Percentiles rank a stretch among this genome's conserved stretches.
phyloP scores from a whole-genome alignment of 352 stramenopile genomes.

The Phytophthora lateralis region DNA sequence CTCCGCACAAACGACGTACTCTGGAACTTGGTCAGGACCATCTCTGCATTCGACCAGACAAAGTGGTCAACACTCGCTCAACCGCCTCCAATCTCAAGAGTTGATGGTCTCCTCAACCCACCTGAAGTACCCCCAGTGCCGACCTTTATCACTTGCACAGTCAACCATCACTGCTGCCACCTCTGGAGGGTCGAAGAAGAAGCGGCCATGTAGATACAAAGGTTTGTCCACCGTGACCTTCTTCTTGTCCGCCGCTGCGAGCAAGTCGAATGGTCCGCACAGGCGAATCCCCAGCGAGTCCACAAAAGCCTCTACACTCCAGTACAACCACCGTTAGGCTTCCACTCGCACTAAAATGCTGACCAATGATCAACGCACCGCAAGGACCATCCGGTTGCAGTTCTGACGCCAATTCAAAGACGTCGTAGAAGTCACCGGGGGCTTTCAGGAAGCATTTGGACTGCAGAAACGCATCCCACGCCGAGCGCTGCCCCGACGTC shows the following conservation, averaged over 20 bases:
- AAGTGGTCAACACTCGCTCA: conserved; percentile 6
- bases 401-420: conserved; percentile 49
- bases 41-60: conserved; percentile 37
- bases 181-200: conserved; percentile 60
- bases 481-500: conserved; percentile 2
- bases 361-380: conserved; percentile 20
- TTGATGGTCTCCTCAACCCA: conserved; percentile 9
- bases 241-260: conserved; percentile 25
- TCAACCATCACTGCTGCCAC: conserved; percentile 44
- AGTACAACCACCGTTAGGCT: conserved; percentile 8
- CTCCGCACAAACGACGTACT: conserved; percentile 44
- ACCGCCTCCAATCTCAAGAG: background rate
- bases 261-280: conserved; percentile 56
- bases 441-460: conserved; percentile 40
- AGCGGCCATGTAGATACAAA: conserved; percentile 58
- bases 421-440: conserved; percentile 46
- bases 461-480: conserved; percentile 50
- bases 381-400: conserved; percentile 37
- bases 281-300: conserved; percentile 46
- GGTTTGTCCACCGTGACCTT: conserved; percentile 40
- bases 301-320: conserved; percentile 51
- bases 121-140: conserved; percentile 66
- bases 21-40: conserved; percentile 39
- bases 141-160: conserved; percentile 14
- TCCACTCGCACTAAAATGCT: background rate